Percentiles rank a stretch among this genome's conserved stretches.
Conservation (phyloP, 352 stramenopile species). For the Elongisporangium senticosum region DNA sequence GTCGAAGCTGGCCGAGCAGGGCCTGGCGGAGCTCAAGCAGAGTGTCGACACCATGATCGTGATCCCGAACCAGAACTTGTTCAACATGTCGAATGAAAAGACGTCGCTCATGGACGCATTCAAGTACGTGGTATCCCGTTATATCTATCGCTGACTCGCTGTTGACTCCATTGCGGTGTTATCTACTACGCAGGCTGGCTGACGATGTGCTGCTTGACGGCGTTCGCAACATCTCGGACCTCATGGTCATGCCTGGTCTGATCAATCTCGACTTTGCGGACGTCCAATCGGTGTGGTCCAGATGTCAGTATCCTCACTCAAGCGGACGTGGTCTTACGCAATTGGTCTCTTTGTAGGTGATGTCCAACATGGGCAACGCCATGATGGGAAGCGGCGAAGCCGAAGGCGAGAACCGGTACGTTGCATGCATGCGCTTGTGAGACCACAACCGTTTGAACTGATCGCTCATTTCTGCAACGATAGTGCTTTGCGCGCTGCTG, state of each 20-base stretch:
- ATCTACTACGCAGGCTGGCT: constrained; percentile 54
- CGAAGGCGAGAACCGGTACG: constrained; percentile 81
- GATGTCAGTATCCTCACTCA: not conserved
- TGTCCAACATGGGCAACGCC: constrained; percentile 84
- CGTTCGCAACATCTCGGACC: constrained; percentile 86
- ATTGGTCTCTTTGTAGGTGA: constrained; percentile 34
- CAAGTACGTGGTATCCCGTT: constrained; percentile 50
- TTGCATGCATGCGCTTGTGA: not conserved
- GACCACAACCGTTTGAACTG: not conserved
- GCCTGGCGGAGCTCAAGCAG: constrained; percentile 71
- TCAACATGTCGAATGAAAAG: constrained; percentile 84
- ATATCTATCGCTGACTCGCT: no score
- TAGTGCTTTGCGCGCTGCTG: constrained; percentile 73
- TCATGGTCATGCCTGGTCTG: constrained; percentile 86
- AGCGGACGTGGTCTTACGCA: not conserved
- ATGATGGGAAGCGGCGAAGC: constrained; percentile 92
- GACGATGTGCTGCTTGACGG: constrained; percentile 83
- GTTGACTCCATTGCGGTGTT: not conserved
- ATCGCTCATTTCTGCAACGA: constrained; percentile 1
- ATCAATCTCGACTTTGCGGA: constrained; percentile 88
- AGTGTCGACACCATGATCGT: constrained; percentile 87
- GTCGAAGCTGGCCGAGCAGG: constrained; percentile 71
- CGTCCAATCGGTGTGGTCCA: constrained; percentile 60
- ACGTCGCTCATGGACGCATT: constrained; percentile 88
- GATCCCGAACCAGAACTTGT: constrained; percentile 87